Base-by-base conservation (phyloP, 345 rosid species). In the Corymbia maculata region DNA sequence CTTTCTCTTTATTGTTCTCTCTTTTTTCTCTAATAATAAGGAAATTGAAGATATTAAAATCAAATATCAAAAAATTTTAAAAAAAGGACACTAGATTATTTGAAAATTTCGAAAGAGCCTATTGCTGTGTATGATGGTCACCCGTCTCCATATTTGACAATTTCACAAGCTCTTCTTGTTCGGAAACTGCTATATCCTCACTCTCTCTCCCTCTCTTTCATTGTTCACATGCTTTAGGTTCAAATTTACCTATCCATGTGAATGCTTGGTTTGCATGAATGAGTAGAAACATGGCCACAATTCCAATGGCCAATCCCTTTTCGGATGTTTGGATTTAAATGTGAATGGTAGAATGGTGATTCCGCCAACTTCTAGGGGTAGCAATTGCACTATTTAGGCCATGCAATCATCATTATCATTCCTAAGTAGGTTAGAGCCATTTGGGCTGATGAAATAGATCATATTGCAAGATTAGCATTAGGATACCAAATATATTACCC, bases 211-310 rank as follows among this genome's bases (percentile, higher is more conserved):
- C 59, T 55, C 59, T 55, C 26, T 0, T 0, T 55, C 0, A 1
- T 0, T 28, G 1, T 55, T 26, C 26, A 22, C 61, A 1, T 55
- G 61, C 61, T 55, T 55, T 4, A 55, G 28, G 61, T 21, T 55
- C 0, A 10, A 8, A 0, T 55, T 0, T 0, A 21, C 61, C 61
- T 0, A 1, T 0, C 61, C 0, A 55, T 55, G 12, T 55, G 26
- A 55, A 55, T 55, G 26, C 21, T 55, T 55, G 12, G 10, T 55
- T 55, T 55, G 61, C 26, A 21, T 55, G 28, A 55, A 55, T 55
- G 26, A 21, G 2, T 1, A 0, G 28, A 22, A 22, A 22, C 0
- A 26, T 8, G 61, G 7, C 21, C 3, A 1, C 61, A 22, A 21
- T 55, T 55, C 11, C 0, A 55, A 55, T 0, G 61, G 26, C 26